Conservation (phyloP, 192 early-diverging fungal species). For the Oehlia diaphana region DNA sequence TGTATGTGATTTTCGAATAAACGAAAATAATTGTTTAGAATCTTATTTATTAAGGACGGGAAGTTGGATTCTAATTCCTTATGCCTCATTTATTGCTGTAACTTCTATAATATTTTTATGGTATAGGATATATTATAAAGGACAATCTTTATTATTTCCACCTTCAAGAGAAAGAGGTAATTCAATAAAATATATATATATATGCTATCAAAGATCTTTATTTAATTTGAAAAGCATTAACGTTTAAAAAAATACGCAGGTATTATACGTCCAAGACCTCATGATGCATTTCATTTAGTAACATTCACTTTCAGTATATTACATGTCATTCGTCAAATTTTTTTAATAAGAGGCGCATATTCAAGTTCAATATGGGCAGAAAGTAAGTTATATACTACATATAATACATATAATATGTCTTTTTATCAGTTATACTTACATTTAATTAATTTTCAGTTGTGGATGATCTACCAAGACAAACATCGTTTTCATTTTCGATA, state of each 20-base stretch:
- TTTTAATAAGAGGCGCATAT: neutral
- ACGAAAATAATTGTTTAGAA: conserved; percentile 4
- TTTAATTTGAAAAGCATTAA: neutral
- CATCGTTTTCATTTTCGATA: neutral
- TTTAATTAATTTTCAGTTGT: neutral
- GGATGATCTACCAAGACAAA: conserved; percentile 7
- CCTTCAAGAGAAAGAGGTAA: conserved; percentile 13
- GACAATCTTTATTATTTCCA: conserved; percentile 21
- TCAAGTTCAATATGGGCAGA: neutral
- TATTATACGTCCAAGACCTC: neutral
- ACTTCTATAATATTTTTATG: neutral
- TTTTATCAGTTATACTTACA: neutral
- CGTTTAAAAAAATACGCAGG: neutral
- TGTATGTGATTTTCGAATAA: conserved; percentile 20
- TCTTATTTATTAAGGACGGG: conserved; percentile 1
- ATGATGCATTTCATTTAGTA: conserved; percentile 18
- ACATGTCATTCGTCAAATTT: neutral
- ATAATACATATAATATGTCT: neutral
- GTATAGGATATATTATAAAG: neutral
- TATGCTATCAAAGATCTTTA: neutral
- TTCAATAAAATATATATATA: neutral
- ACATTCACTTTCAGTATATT: neutral
- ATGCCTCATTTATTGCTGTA: neutral
- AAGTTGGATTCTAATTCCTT: neutral
- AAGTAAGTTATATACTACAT: neutral